Percentiles rank a stretch among this genome's conserved stretches.
These are phyloP conservation scores for Avena atlantica DNA, from an alignment of 176 grass and related monocot species.

Conservation along the genomic window DNA sequence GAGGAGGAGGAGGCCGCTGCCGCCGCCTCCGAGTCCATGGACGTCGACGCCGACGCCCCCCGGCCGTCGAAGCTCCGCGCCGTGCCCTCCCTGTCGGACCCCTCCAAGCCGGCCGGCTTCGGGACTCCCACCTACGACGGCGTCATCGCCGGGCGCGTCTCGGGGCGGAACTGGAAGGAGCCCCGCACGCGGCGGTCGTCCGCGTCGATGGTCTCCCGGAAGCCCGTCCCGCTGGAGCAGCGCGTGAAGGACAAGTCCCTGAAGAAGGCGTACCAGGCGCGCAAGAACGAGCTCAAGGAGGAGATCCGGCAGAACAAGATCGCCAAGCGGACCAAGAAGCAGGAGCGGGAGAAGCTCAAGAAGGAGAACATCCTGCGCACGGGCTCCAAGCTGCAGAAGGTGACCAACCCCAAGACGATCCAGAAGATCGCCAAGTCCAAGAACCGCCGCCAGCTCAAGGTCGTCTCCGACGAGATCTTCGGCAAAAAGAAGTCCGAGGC, in stretches of 20 bases:
- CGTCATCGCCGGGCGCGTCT: slow-evolving; percentile 80
- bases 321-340: slow-evolving; percentile 74
- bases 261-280: slow-evolving; percentile 78
- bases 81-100: slow-evolving; percentile 69
- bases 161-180: slow-evolving; percentile 91
- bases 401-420: slow-evolving; percentile 94
- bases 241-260: slow-evolving; percentile 79
- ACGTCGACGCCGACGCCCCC: slow-evolving; percentile 54
- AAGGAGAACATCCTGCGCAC: slow-evolving; percentile 80
- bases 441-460: slow-evolving; percentile 76
- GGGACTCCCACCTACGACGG: slow-evolving; percentile 88
- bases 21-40: slow-evolving; percentile 59
- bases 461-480: slow-evolving; percentile 85
- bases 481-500: slow-evolving; percentile 58
- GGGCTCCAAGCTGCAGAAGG: slow-evolving; percentile 84
- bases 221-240: slow-evolving; percentile 68
- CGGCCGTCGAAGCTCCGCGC: slow-evolving; percentile 74
- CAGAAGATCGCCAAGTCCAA: slow-evolving; percentile 96
- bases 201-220: slow-evolving; percentile 59
- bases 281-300: slow-evolving; percentile 86
- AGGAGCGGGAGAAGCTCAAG: slow-evolving; percentile 96
- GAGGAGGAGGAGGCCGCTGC: slow-evolving; percentile 30
- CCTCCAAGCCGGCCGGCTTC: slow-evolving; percentile 77
- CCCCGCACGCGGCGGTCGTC: slow-evolving; percentile 75
- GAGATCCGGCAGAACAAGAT: slow-evolving; percentile 85